Evolutionary conservation across 441 rosid genomes (phyloP).

Genomic region (Pelargonium citronellum): DNA sequence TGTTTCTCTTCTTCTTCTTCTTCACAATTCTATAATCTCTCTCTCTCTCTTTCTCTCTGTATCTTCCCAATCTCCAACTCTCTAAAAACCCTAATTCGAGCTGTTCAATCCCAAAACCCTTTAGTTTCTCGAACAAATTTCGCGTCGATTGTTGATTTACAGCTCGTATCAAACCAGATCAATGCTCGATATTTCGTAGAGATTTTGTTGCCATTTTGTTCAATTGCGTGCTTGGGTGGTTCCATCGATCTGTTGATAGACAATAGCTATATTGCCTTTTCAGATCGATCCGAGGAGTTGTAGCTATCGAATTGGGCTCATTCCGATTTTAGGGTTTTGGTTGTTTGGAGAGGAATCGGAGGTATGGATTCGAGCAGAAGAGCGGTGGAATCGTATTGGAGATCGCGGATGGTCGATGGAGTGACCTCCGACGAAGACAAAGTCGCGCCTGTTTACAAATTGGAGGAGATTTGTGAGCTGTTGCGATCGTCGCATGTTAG

Average conservation of each 20-base stretch:
- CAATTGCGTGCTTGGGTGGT: not conserved
- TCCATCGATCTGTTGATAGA: not conserved
- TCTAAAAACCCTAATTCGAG: not conserved
- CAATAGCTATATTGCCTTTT: not conserved
- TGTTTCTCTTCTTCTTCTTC: not conserved
- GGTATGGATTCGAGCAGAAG: conserved; percentile 95
- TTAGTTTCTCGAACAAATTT: not conserved
- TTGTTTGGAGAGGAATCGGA: not conserved
- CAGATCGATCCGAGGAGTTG: not conserved
- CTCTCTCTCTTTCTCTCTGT: not conserved
- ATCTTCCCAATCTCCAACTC: not conserved
- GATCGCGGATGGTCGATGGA: conserved; percentile 85
- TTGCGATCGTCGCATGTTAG: conserved; percentile 73
- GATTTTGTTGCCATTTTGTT: not conserved
- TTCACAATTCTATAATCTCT: not conserved
- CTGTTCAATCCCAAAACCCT: not conserved
- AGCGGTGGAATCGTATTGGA: conserved; percentile 98
- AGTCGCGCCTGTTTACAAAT: conserved; percentile 84
- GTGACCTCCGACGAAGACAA: conserved; percentile 90
- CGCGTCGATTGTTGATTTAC: not conserved
- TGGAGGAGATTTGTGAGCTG: conserved; percentile 92
- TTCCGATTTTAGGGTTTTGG: conserved; percentile 4
- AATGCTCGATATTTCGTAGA: not conserved
- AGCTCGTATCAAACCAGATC: conserved; percentile 1
- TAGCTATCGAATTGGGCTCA: not conserved